Percentiles rank a stretch among this genome's conserved stretches.
Evolutionary conservation across 805 yeast species (phyloP).

Genomic region (Suhomyces canberraensis): DNA sequence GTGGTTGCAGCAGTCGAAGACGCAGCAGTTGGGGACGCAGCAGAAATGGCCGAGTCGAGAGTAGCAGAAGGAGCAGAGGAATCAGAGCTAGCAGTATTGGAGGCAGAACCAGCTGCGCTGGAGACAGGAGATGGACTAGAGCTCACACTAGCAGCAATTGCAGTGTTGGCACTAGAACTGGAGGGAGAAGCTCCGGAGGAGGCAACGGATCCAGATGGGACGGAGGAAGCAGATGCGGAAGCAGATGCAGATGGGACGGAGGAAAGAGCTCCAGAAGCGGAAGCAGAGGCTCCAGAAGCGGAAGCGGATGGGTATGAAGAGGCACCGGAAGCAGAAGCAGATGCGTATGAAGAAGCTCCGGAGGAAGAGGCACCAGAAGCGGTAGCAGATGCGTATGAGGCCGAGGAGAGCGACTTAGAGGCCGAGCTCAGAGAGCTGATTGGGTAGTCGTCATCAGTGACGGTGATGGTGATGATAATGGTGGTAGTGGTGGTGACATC

Average conservation of each 20-base stretch:
- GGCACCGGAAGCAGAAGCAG: not conserved
- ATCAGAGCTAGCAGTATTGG: no score
- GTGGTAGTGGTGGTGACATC: no score
- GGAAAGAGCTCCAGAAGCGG: not conserved
- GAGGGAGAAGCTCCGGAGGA: constrained; percentile 1
- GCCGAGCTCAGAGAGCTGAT: no score
- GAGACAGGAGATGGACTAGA: constrained; percentile 5
- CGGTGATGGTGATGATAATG: no score
- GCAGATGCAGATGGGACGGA: constrained; percentile 2
- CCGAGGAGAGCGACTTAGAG: no score
- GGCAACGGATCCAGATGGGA: not conserved
- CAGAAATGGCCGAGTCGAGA: not conserved
- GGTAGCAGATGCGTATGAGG: not conserved
- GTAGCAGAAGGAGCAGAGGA: constrained; percentile 12
- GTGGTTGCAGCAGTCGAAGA: not conserved
- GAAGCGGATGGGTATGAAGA: not conserved
- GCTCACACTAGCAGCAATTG: not conserved
- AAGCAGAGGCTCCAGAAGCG: not conserved
- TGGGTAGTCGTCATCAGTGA: no score
- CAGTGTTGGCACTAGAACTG: not conserved
- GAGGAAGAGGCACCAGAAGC: not conserved
- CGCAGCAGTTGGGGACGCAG: not conserved
- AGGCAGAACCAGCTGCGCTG: constrained; percentile 39
- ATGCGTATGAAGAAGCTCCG: no score
- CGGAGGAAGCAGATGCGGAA: not conserved